phyloP scores from a whole-genome alignment of 805 yeast genomes.

The Candida silvatica region DNA sequence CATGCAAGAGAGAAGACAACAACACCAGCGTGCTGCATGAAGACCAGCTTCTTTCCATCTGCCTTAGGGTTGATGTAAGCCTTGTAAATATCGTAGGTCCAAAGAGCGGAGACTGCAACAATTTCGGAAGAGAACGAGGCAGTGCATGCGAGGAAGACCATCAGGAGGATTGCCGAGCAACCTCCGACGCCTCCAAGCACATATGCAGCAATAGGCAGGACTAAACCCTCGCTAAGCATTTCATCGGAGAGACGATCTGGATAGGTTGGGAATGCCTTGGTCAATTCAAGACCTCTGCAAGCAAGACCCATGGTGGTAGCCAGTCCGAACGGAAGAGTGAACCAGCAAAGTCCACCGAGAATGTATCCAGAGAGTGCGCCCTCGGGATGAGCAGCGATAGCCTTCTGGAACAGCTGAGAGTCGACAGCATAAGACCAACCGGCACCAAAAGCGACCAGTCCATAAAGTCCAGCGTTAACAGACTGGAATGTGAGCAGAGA shows the following conservation, averaged over 20 bases:
- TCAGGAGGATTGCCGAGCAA: constrained; percentile 69
- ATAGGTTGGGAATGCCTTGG: constrained; percentile 72
- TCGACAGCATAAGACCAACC: constrained; percentile 62
- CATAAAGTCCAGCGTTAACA: constrained; percentile 20
- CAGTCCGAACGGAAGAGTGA: constrained; percentile 76
- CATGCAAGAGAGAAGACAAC: constrained; percentile 53
- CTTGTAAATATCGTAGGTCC: constrained; percentile 81
- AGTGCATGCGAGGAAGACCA: constrained; percentile 88
- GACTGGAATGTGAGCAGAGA: constrained; percentile 31
- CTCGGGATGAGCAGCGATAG: constrained; percentile 69
- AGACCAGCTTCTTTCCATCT: constrained; percentile 60
- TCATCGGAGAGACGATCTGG: constrained; percentile 57
- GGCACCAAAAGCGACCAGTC: constrained; percentile 23
- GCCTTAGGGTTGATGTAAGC: constrained; percentile 76
- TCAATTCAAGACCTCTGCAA: constrained; percentile 61
- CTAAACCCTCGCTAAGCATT: constrained; percentile 77
- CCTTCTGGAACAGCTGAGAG: constrained; percentile 84
- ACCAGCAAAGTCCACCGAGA: constrained; percentile 86
- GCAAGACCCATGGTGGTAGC: constrained; percentile 85
- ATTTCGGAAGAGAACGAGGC: constrained; percentile 90
- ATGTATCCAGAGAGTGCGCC: constrained; percentile 84
- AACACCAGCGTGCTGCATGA: constrained; percentile 61
- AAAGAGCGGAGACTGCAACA: constrained; percentile 77
- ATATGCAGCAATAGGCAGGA: constrained; percentile 70
- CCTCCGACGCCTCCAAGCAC: constrained; percentile 85